These are phyloP conservation scores for Kuraishia capsulata DNA, from an alignment of 805 yeast genomes.

Conservation along the genomic window DNA sequence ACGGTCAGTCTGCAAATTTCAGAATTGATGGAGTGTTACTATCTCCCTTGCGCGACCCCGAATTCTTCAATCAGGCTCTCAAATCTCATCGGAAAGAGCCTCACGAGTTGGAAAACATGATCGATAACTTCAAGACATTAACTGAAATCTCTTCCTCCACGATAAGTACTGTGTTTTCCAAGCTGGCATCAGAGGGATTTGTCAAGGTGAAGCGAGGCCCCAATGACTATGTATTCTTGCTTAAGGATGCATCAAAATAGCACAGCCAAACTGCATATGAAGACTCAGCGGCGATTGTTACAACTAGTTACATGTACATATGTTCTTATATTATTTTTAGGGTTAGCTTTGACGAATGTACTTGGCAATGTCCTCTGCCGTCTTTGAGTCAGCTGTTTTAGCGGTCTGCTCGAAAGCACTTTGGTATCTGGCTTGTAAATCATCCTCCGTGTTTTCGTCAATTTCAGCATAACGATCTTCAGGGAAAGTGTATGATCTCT, in stretches of 20 bases:
- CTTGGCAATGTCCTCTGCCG: slow-evolving; percentile 66
- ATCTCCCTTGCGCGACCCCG: neutral
- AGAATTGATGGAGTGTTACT: neutral
- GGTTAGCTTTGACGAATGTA: slow-evolving; percentile 33
- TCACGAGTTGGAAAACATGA: neutral
- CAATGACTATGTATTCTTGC: neutral
- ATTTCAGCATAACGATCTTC: slow-evolving; percentile 56
- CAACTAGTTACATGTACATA: slow-evolving; percentile 1
- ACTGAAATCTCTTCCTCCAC: no score
- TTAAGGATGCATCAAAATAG: neutral
- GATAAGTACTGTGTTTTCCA: neutral
- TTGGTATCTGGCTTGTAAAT: slow-evolving; percentile 62
- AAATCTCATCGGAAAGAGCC: no score
- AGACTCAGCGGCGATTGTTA: no score
- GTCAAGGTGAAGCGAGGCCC: neutral
- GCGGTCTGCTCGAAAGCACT: slow-evolving; percentile 59
- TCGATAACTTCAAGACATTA: neutral
- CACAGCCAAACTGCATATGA: no score
- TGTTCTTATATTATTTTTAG: neutral
- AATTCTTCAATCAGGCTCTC: neutral
- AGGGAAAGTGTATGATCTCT: slow-evolving; percentile 64
- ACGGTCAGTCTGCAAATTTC: neutral
- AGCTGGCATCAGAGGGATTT: neutral
- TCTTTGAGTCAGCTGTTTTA: slow-evolving; percentile 50
- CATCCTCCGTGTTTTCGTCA: slow-evolving; percentile 34